A percentile compares a stretch with the other conserved stretches of the same genome.
Conservation (phyloP, 1,284 basidiomycete species). For the Cryptococcus sp. region DNA sequence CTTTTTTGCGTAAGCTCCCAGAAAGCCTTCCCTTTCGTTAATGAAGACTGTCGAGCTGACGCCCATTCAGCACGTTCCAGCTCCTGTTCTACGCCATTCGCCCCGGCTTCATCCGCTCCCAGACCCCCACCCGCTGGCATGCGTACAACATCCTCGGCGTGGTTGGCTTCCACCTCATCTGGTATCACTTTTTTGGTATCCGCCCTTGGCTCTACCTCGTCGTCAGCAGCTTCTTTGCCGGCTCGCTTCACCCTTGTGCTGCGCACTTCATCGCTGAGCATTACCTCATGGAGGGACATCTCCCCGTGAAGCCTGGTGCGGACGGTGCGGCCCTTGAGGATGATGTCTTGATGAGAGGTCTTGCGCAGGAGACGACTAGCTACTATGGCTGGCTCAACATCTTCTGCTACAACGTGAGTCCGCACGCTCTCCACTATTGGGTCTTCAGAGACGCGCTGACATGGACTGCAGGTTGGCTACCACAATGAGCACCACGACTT, state of each 20-base stretch:
- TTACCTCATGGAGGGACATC: conserved; percentile 82
- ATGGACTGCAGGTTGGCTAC: conserved; percentile 71
- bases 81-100: conserved; percentile 97
- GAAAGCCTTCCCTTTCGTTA: background rate
- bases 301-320: conserved; percentile 1
- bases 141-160: conserved; percentile 69
- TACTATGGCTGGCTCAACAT: conserved; percentile 92
- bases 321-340: conserved; percentile 25
- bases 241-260: conserved; percentile 89
- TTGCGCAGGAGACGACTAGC: conserved; percentile 85
- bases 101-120: conserved; percentile 86
- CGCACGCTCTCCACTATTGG: background rate
- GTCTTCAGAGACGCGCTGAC: background rate
- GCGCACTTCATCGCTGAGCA: conserved; percentile 98
- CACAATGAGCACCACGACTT: conserved; percentile 99
- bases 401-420: conserved; percentile 85
- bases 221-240: conserved; percentile 88
- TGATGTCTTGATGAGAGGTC: conserved; percentile 28
- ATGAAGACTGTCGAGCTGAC: conserved; percentile 13
- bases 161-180: conserved; percentile 66
- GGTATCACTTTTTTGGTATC: conserved; percentile 63
- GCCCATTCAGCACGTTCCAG: conserved; percentile 75
- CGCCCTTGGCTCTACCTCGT: conserved; percentile 78
- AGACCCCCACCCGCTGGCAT: conserved; percentile 81
- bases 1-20: conserved; percentile 77